phyloP scores from a whole-genome alignment of 768 basidiomycete genomes.

The Collybiopsis luxurians region DNA sequence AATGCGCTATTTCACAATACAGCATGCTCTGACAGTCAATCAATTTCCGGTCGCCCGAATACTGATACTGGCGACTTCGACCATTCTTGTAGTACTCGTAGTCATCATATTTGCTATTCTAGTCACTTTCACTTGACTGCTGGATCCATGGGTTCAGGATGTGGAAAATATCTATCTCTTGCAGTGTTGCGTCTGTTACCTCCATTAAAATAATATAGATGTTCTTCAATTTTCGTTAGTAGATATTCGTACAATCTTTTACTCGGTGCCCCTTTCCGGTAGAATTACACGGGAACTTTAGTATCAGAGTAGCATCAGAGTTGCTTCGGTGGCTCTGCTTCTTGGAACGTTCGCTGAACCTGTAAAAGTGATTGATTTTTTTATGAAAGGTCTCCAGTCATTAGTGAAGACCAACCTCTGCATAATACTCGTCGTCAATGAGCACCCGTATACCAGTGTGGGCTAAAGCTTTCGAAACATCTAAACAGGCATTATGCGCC shows the following conservation, averaged over 20 bases:
- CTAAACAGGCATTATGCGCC: slow-evolving; percentile 66
- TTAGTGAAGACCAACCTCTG: slow-evolving; percentile 38
- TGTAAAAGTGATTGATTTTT: slow-evolving; percentile 14
- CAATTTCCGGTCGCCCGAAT: slow-evolving; percentile 27
- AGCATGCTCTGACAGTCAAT: slow-evolving; percentile 34
- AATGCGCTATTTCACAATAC: slow-evolving; percentile 23
- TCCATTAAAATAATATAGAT: no score
- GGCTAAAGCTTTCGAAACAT: slow-evolving; percentile 70
- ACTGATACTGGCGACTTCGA: background rate
- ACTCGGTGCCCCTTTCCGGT: no score
- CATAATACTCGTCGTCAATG: slow-evolving; percentile 63
- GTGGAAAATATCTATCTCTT: no score
- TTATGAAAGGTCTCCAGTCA: background rate
- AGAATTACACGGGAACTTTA: background rate
- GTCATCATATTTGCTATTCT: slow-evolving; percentile 11
- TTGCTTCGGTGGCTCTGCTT: slow-evolving; percentile 19
- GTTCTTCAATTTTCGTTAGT: no score
- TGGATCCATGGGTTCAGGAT: no score
- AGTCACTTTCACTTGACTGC: slow-evolving; percentile 26
- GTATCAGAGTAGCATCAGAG: background rate
- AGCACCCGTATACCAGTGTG: slow-evolving; percentile 66
- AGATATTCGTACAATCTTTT: no score
- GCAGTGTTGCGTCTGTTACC: no score
- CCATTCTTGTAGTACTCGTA: background rate
- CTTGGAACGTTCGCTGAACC: slow-evolving; percentile 48